Base-by-base conservation (phyloP, 2,329 filamentous ascomycete species). In the Colletotrichum spaethianum region DNA sequence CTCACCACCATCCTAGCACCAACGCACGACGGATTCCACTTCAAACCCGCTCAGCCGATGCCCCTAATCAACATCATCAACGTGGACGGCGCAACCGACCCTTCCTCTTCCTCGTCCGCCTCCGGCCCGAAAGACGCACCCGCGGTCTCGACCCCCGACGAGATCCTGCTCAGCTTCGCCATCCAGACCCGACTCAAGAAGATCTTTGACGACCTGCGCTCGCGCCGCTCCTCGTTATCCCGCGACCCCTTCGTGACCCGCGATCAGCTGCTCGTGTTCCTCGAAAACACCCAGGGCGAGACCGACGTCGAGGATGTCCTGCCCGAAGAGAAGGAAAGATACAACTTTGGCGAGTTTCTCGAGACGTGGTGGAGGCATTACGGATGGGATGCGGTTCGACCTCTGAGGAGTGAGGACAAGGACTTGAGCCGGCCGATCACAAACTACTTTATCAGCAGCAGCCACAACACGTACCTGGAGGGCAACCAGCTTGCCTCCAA, bases 361-460 rank as follows among this genome's bases (percentile, higher is more conserved):
- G 86, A 83, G 74, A 78, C 82, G 26, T 88, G 86, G 86, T 82
- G 82, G 75, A 79, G 81, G 52, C 75, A 79, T 8, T 86, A 84
- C 60, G 82, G 82, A 38, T 83, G 84, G 77, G 80, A 85, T 40
- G 87, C 87, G 4, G 76, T 82, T 26, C 81, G 78, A 74, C 84
- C 86, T n/a, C 79, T 82, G 28, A 80, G 82, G 9, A 69, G 81
- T 28, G 76, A 83, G 38, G 77, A 83, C 74, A 86, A 89, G 70
- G 92, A 95, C 78, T 80, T 91, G 40, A 88, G 88, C 0, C 89
- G 88, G 63, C 93, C 94, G 4, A 87, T 97, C 70, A 94, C 93
- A 57, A 94, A 97, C 79, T 98, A 98, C 84, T 98, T 94, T 81
- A 95, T 98, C 80, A 97, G 93, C 74, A 97, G 94, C 75, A 98